Conservation (phyloP, 2,329 filamentous ascomycete species). For the Colletotrichum spinosum region DNA sequence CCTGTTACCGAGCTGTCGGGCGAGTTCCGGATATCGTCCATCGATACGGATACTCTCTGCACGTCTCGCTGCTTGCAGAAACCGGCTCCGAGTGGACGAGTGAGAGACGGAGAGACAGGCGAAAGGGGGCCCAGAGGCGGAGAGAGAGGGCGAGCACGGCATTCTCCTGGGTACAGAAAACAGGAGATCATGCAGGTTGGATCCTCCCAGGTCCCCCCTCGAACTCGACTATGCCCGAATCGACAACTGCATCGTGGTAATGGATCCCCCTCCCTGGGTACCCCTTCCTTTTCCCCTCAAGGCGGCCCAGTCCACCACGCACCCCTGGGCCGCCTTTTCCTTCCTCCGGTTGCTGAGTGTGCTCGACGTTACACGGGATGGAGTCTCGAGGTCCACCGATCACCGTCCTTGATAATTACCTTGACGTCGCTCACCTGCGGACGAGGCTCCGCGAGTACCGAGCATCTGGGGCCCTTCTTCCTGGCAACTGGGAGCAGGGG, state of each 20-base stretch:
- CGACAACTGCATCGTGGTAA: constrained; percentile 34
- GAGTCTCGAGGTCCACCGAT: constrained; percentile 28
- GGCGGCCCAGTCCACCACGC: constrained; percentile 3
- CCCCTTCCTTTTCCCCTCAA: constrained; percentile 24
- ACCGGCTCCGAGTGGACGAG: constrained; percentile 24
- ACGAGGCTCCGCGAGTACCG: constrained; percentile 35
- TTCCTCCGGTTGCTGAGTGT: not conserved
- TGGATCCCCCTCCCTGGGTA: constrained; percentile 13
- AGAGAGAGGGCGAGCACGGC: constrained; percentile 7
- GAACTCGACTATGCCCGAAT: constrained; percentile 30
- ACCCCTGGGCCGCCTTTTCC: constrained; percentile 7
- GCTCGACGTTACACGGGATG: constrained; percentile 27
- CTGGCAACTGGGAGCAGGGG: constrained; percentile 27
- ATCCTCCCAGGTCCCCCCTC: not conserved
- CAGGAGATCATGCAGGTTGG: constrained; percentile 27
- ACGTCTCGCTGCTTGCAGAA: constrained; percentile 2
- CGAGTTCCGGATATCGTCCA: constrained; percentile 30
- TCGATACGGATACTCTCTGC: no score
- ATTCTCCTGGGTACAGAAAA: constrained; percentile 16
- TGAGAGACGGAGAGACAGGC: not conserved
- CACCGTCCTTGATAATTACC: constrained; percentile 35
- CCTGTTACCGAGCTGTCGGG: constrained; percentile 29
- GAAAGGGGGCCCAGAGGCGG: not conserved
- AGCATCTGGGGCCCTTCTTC: constrained; percentile 31
- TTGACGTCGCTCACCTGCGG: constrained; percentile 32